Base-by-base conservation (phyloP, 306 rosid genomes). In the Castanea crenata region DNA sequence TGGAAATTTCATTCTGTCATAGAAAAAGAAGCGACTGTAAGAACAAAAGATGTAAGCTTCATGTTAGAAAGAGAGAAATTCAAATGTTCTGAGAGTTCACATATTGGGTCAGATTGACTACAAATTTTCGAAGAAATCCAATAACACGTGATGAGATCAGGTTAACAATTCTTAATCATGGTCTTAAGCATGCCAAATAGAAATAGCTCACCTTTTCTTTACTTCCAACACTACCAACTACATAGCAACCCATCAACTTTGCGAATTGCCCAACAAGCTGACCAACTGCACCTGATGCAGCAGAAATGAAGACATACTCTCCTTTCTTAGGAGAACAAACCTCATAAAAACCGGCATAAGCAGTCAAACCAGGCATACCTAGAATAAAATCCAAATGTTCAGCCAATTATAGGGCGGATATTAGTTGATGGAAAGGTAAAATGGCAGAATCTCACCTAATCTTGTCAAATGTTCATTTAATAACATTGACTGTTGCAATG, bases 261-360 rank as follows among this genome's bases (percentile, higher is more conserved):
- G 71, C 71, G 1, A 64, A 64, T 19, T 85, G 88, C 19, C 85
- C 88, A 31, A 80, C 87, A 2, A 81, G 51, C 69, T 84, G 83
- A 58, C 87, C 87, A 9, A 81, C 77, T 6, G 82, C 87, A n/a
- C 87, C 85, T 58, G 82, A 68, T 29, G 87, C 87, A 0, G 82
- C 79, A 18, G 85, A 84, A 55, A 84, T 19, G 41, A 81, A 81
- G 74, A 85, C 88, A 29, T 41, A 52, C 10, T 85, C 85, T 61
- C 83, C 85, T 58, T 81, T 78, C 67, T 81, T 81, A 2, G 88
- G 88, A 41, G 75, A 54, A 21, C 88, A 81, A 12, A 81, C 52
- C 59, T 85, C 72, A 6, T 77, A 12, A 38, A 85, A 81, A 18
- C 88, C 88, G 6, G 32, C 85, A 62, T 73, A 81, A n/a, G 88